Evolutionary conservation across 352 stramenopile genomes (phyloP), one percentile per base, ranked within the genome.

Genomic region (Elongisporangium anandrum): DNA sequence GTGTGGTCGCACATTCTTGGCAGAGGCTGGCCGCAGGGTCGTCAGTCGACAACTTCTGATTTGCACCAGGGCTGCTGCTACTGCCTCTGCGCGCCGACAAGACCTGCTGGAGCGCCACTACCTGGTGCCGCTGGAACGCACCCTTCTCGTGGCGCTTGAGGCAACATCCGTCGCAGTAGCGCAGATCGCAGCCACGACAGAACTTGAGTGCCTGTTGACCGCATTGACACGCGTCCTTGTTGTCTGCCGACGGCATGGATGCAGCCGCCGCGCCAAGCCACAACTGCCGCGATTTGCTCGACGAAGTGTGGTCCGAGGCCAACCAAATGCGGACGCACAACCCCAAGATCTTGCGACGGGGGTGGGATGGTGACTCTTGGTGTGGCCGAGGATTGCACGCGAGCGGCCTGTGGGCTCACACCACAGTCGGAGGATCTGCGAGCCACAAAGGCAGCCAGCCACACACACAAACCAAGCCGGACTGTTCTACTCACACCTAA

Each of bases 1-100:
- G 5, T 0, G 22, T 15, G 23, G 51, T 24, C 2, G 41, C 16
- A 47, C 81, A 91, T 52, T 87, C 77, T 38, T 88, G 77, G 52
- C 81, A 91, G 26, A 56, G 53, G 22, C 24, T 65, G 17, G 49
- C 48, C 3, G 21, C 54, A 26, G 38, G 50, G 19, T 50, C 64
- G 45, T 56, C 51, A 50, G 54, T 57, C 61, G 24, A 8, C 34
- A 20, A 38, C 57, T 49, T 22, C 41, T 53, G 29, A 20, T 13
- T 50, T 4, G 15, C 0, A 6, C 13, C 22, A 12, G 38, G 38
- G 8, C 20, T 49, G 39, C 50, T 41, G 39, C 39, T 57, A 1
- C 38, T 54, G 29, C 9, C 12, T 20, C 26, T 23, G 29, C 20
- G 16, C 29, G 51, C 24, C 8, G 15, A 9, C 8, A 22, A 29